These are phyloP conservation scores for Fusarium hainanense DNA, from an alignment of 2,329 filamentous ascomycete genomes.

Conservation along the genomic window DNA sequence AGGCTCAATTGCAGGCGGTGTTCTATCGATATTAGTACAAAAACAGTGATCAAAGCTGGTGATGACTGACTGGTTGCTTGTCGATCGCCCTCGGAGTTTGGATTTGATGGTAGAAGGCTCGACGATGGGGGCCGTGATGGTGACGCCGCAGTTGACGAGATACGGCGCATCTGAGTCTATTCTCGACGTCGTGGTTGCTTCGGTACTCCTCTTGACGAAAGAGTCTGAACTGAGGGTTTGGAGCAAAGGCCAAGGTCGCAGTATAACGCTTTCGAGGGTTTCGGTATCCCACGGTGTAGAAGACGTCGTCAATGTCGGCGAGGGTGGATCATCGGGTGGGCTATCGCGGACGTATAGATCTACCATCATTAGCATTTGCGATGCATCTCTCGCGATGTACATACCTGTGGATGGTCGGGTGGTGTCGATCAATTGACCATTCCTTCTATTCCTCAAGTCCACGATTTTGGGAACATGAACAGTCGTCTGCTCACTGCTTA, in stretches of 20 bases:
- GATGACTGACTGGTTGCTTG: conserved; percentile 8
- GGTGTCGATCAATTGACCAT: neutral
- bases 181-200: conserved; percentile 18
- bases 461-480: neutral
- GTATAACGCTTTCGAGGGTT: neutral
- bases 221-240: conserved; percentile 33
- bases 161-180: conserved; percentile 3
- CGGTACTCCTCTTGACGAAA: conserved; percentile 32
- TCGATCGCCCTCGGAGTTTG: neutral
- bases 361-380: neutral
- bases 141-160: conserved; percentile 33
- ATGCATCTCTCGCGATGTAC: fast-evolving
- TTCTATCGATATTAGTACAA: conserved; percentile 2
- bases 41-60: fast-evolving
- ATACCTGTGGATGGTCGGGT: neutral
- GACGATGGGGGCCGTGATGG: conserved; percentile 12
- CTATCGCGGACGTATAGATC: neutral
- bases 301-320: neutral
- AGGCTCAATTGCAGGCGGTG: neutral
- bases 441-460: neutral
- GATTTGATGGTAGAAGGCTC: conserved; percentile 6
- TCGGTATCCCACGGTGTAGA: conserved; percentile 8
- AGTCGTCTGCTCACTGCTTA: conserved; percentile 1
- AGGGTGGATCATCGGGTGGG: neutral
- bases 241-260: conserved; percentile 24